Base-by-base conservation (phyloP, 2,329 filamentous ascomycete genomes). In the Lachnellula subtilissima region DNA sequence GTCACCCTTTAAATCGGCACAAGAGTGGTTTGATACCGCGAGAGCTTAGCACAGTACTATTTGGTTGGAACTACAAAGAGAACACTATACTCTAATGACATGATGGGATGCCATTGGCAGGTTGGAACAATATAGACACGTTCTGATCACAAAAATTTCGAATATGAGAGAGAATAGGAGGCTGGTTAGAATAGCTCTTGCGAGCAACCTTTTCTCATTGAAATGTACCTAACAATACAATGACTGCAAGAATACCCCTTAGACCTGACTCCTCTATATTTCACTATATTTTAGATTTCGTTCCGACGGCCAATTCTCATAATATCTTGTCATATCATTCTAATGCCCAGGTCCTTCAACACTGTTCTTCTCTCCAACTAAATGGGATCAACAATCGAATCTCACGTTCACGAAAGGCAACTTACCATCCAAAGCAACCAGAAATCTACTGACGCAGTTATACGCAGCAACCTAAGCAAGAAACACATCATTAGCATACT, bases 401-500 rank as follows among this genome's bases (percentile, higher is more conserved):
- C 3, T 9, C 23, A 37, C 5, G 22, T 17, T 36, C 4, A 7
- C 36, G 17, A 39, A 54, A 19, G 19, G 19, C 12, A 28, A 74
- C 81, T 72, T 73, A 85, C 83, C 88, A 74, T 95, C 86, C 54
- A 96, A 71, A 14, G 90, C 90, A 19, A 95, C 89, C 63, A 95
- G 71, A 64, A 95, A 92, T 32, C 90, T 80, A 70, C 87, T 91
- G 15, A 95, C 89, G 68, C 88, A 92, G 70, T 95, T 95, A 70
- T 95, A 95, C 53, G 83, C 84, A 12, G 88, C 88, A 62, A 90
- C 81, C 67, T 70, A 52, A 53, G 5, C 25, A 35, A 46, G 9
- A 48, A 50, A 42, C 5, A 51, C 12, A 48, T 48, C 45, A 42
- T 57, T 37, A 45, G 25, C 32, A 47, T 22, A 22, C 39, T 19